Base-by-base conservation (phyloP, 331 rosid genomes). In the Ulmus americana region DNA sequence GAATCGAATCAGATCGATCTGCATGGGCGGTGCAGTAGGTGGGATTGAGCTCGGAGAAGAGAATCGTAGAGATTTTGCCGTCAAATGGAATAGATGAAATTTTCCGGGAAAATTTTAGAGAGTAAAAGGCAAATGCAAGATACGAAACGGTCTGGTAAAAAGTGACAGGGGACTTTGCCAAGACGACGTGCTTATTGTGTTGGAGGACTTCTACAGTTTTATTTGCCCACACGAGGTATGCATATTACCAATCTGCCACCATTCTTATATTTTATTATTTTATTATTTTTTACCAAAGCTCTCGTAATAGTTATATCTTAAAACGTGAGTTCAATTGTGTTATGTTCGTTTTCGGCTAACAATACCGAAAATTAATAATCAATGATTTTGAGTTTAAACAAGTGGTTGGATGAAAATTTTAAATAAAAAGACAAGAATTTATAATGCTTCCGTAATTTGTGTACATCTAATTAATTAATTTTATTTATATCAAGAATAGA, bases 181-280 rank as follows among this genome's bases (percentile, higher is more conserved):
- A 5, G 61, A 48, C 14, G 70, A 48, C 45, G 71, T 55, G 44
- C 81, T 75, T 65, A 75, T 74, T 71, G 64, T n/a, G 65, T 66
- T 72, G 55, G 20, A 54, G 18, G 35, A 28, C 35, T 28, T 3
- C 35, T 28, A 28, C 35, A 6, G 1, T 0, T 0, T 10, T 68
- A 70, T 6, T 40, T 35, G 67, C 18, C 79, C 69, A 6, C 49
- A 63, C 49, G 11, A 59, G 35, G 0, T 0, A 0, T 0, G 7
- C 0, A 5, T 8, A 63, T 84, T 63, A 84, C 88, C 46, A 73
- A 0, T 10, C 55, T 87, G 82, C 90, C 90, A 78, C 68, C 39
- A 0, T 6, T 10, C 0, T 14, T 8, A 1, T 1, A 6, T 4
- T 11, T 10, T 10, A 20, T 3, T 48, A n/a, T 48, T 8, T 48